A percentile compares a stretch with the other conserved stretches of the same genome.
phyloP scores from a whole-genome alignment of 768 basidiomycete species.

The Lentinula raphanica region DNA sequence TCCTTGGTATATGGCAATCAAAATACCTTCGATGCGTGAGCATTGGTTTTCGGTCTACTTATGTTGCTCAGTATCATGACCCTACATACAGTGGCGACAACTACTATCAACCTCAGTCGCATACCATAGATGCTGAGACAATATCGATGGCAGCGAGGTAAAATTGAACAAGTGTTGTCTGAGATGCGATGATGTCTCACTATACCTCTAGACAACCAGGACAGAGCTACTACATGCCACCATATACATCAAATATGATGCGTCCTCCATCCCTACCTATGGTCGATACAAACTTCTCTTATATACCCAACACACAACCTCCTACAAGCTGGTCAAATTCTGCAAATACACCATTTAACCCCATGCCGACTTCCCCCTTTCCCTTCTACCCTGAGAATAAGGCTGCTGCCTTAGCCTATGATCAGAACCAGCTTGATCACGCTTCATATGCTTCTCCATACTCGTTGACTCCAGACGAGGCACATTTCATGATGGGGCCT shows the following conservation, averaged over 20 bases:
- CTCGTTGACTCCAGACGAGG: not conserved
- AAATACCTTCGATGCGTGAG: not conserved
- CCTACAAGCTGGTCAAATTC: not conserved
- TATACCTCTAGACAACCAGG: too few species aligned
- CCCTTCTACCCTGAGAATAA: not conserved
- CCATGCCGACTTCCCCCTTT: not conserved
- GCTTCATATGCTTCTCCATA: not conserved
- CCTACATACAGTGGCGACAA: too few species aligned
- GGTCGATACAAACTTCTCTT: not conserved
- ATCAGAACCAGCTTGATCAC: too few species aligned
- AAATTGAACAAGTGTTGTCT: not conserved
- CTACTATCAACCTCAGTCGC: not conserved
- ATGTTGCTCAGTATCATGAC: too few species aligned
- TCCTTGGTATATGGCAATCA: too few species aligned
- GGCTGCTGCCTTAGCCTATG: not conserved
- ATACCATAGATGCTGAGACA: not conserved
- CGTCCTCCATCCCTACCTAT: not conserved
- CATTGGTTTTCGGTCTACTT: not conserved
- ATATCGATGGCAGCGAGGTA: not conserved
- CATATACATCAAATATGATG: not conserved
- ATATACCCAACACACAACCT: not conserved
- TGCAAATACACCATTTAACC: not conserved
- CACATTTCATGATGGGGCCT: too few species aligned
- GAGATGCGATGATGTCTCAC: not conserved
- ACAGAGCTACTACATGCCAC: not conserved